A percentile compares a stretch with the other conserved stretches of the same genome.
phyloP scores from a whole-genome alignment of 805 yeast genomes.

The Myxozyma nipponensis region DNA sequence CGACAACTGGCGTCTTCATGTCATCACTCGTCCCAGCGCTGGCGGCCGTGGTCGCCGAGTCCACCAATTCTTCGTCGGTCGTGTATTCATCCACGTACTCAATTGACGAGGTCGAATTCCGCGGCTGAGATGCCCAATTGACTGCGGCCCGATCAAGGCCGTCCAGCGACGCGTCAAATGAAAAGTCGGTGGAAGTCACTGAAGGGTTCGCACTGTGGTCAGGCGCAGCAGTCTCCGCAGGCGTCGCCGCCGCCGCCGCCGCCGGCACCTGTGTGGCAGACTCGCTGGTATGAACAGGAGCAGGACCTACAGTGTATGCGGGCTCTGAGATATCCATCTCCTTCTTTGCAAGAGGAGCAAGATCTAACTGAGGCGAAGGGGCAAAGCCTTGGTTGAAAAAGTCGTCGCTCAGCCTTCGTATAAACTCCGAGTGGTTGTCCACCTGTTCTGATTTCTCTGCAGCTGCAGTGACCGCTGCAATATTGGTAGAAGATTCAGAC shows the following conservation, averaged over 20 bases:
- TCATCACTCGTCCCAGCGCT: background rate
- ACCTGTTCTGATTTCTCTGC: no score
- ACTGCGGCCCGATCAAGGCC: constrained; percentile 5
- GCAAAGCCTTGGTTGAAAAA: background rate
- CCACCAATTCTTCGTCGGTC: constrained; percentile 5
- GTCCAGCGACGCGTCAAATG: constrained; percentile 14
- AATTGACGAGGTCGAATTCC: constrained; percentile 18
- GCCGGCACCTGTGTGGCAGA: no score
- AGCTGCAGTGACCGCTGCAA: no score
- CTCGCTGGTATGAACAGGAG: no score
- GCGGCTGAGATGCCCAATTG: constrained; percentile 10
- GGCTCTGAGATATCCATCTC: no score
- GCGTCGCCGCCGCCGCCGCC: background rate
- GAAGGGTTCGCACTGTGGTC: background rate
- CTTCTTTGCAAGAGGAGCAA: no score
- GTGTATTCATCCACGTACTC: constrained; percentile 18
- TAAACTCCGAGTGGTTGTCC: background rate
- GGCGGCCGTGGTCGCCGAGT: background rate
- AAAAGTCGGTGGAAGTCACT: constrained; percentile 8
- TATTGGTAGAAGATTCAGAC: no score
- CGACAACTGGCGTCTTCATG: constrained; percentile 8
- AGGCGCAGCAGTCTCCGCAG: background rate
- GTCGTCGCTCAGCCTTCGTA: background rate
- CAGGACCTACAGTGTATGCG: no score
- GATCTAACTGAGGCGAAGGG: background rate